These are phyloP conservation scores for Wickerhamiella infanticola DNA, from an alignment of 1,139 yeast genomes.

Conservation along the genomic window DNA sequence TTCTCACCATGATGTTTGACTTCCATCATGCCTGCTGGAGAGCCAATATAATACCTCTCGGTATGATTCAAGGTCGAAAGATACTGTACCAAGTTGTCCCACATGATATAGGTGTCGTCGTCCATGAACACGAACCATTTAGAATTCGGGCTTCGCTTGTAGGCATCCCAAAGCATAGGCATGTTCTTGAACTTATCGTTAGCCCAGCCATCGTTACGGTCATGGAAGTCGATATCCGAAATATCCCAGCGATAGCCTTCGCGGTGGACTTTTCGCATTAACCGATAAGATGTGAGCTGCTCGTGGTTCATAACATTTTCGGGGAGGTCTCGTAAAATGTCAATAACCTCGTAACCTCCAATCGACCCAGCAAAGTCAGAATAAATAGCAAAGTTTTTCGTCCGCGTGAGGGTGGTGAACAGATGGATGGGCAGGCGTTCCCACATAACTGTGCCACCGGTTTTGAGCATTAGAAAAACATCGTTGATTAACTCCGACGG, in stretches of 20 bases:
- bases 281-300: conserved; percentile 17
- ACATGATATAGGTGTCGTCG: conserved; percentile 23
- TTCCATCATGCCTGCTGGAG: not conserved
- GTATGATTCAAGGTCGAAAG: conserved; percentile 17
- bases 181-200: conserved; percentile 26
- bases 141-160: conserved; percentile 16
- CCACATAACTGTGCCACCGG: conserved; percentile 23
- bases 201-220: conserved; percentile 18
- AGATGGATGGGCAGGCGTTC: conserved; percentile 23
- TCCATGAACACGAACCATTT: conserved; percentile 28
- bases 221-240: not conserved
- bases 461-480: conserved; percentile 22
- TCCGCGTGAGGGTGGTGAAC: conserved; percentile 20
- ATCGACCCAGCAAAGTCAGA: conserved; percentile 20
- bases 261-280: conserved; percentile 16
- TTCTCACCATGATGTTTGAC: not conserved
- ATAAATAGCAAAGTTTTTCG: conserved; percentile 21
- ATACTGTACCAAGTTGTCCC: conserved; percentile 19
- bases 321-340: conserved; percentile 18
- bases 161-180: conserved; percentile 27
- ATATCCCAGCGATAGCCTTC: conserved; percentile 14
- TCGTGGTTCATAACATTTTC: conserved; percentile 2
- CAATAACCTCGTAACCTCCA: conserved; percentile 22
- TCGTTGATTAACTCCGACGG: conserved; percentile 8
- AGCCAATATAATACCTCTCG: conserved; percentile 21